These are phyloP conservation scores for Claviceps lovelessii DNA, from an alignment of 2,329 filamentous ascomycete genomes.

Conservation along the genomic window DNA sequence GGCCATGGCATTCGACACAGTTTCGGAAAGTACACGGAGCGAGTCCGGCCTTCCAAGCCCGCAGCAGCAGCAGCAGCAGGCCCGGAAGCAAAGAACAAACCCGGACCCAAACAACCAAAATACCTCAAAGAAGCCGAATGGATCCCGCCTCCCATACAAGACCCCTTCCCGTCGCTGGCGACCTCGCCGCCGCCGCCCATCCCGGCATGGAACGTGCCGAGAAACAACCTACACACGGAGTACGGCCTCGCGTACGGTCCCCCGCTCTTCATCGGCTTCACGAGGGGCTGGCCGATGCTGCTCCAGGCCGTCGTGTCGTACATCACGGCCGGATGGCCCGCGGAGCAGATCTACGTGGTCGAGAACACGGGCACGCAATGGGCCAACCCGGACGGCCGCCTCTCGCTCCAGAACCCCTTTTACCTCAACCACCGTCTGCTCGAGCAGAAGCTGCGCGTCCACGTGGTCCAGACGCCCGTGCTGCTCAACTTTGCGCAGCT, in stretches of 20 bases:
- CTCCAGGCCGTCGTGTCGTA: conserved; percentile 42
- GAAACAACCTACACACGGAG: conserved; percentile 22
- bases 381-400: conserved; percentile 32
- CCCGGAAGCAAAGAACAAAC: neutral
- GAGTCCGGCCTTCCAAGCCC: neutral
- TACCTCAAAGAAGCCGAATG: conserved; percentile 13
- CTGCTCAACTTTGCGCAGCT: conserved; percentile 40
- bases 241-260: conserved; percentile 26
- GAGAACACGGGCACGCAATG: conserved; percentile 45
- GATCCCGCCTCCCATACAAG: conserved; percentile 22
- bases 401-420: conserved; percentile 27
- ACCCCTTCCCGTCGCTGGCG: conserved; percentile 28
- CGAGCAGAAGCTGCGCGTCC: conserved; percentile 31
- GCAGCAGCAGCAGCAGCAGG: too few relatives aligned
- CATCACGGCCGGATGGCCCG: conserved; percentile 44
- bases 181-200: conserved; percentile 24
- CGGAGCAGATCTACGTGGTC: conserved; percentile 40
- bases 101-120: neutral
- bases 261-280: conserved; percentile 46
- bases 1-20: neutral
- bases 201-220: conserved; percentile 29
- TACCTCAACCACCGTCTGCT: neutral
- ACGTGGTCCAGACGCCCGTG: conserved; percentile 35
- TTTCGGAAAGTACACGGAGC: neutral
- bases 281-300: conserved; percentile 38